Percentiles rank a stretch among this genome's conserved stretches.
These are phyloP conservation scores for Lachnellula cervina DNA, from an alignment of 2,329 filamentous ascomycete genomes.

Conservation along the genomic window DNA sequence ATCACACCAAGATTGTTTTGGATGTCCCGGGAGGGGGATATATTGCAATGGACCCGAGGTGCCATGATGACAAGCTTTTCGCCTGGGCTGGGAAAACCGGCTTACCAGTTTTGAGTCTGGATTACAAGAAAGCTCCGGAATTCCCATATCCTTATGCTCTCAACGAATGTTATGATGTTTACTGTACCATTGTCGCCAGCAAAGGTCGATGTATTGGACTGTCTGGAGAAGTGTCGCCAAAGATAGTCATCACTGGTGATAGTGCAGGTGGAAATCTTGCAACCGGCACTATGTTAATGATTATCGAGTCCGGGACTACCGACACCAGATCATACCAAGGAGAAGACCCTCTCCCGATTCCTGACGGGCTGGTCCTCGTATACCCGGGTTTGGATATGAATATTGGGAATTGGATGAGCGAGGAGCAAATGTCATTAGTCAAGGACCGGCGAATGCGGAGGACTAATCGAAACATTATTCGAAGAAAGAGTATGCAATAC, in stretches of 20 bases:
- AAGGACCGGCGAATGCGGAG: conserved; percentile 73
- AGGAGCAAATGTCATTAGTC: conserved; percentile 94
- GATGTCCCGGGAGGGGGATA: conserved; percentile 94
- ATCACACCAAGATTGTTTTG: conserved; percentile 73
- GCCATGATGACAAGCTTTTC: conserved; percentile 89
- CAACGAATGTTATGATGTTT: conserved; percentile 85
- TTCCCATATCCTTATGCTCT: conserved; percentile 80
- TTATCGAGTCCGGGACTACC: conserved; percentile 67
- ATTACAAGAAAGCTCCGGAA: conserved; percentile 85
- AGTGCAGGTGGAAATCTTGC: conserved; percentile 80
- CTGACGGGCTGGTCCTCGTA: conserved; percentile 76
- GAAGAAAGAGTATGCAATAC: conserved; percentile 85
- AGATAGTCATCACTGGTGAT: conserved; percentile 70
- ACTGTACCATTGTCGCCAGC: conserved; percentile 66
- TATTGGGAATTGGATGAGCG: conserved; percentile 98
- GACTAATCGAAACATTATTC: conserved; percentile 72
- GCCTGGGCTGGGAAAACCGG: conserved; percentile 88
- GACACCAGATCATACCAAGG: conserved; percentile 51
- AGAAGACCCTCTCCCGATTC: conserved; percentile 60
- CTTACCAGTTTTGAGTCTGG: conserved; percentile 82
- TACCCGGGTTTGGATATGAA: conserved; percentile 96
- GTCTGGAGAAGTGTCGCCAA: conserved; percentile 59
- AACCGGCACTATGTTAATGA: conserved; percentile 79
- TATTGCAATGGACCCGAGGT: conserved; percentile 93
- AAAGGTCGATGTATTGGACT: conserved; percentile 73